Evolutionary conservation across 352 stramenopile species (phyloP).

Genomic region (Phytophthora pluvialis): DNA sequence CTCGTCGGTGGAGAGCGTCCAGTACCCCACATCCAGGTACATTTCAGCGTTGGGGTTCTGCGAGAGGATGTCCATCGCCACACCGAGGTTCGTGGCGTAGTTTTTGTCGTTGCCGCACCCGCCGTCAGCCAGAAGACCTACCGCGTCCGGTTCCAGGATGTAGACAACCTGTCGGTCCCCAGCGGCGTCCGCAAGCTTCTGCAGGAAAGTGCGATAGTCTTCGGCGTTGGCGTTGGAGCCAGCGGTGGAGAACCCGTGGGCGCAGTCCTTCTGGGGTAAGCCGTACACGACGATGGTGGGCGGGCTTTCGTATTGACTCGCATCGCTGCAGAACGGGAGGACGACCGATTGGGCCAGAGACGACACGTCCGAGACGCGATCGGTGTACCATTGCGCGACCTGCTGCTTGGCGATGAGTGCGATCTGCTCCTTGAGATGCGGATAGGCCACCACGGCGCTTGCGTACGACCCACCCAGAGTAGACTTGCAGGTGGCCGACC

Average conservation of each 20-base stretch:
- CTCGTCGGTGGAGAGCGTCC: conserved; percentile 44
- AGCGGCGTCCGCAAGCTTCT: conserved; percentile 36
- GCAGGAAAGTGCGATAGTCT: conserved; percentile 52
- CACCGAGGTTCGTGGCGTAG: conserved; percentile 55
- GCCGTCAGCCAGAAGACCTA: conserved; percentile 48
- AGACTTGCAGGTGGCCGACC: conserved; percentile 10
- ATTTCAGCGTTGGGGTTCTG: conserved; percentile 59
- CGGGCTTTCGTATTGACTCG: conserved; percentile 12
- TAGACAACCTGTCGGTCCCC: conserved; percentile 53
- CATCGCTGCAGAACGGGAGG: conserved; percentile 20
- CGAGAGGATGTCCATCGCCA: conserved; percentile 53
- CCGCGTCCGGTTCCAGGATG: conserved; percentile 65
- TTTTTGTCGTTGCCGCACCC: conserved; percentile 47
- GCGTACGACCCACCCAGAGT: conserved; percentile 37
- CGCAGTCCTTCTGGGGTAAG: conserved; percentile 66
- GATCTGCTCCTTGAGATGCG: conserved; percentile 45
- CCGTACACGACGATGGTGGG: conserved; percentile 66
- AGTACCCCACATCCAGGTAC: conserved; percentile 70
- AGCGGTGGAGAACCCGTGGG: conserved; percentile 44
- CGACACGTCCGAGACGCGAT: conserved; percentile 38
- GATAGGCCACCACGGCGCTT: conserved; percentile 33
- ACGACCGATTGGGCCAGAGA: conserved; percentile 34
- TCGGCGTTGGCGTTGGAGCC: conserved; percentile 39
- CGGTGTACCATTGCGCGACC: conserved; percentile 62
- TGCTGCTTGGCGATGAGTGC: conserved; percentile 38